Evolutionary conservation across 192 early-diverging fungal species (phyloP).

Genomic region (Coemansia sp.): DNA sequence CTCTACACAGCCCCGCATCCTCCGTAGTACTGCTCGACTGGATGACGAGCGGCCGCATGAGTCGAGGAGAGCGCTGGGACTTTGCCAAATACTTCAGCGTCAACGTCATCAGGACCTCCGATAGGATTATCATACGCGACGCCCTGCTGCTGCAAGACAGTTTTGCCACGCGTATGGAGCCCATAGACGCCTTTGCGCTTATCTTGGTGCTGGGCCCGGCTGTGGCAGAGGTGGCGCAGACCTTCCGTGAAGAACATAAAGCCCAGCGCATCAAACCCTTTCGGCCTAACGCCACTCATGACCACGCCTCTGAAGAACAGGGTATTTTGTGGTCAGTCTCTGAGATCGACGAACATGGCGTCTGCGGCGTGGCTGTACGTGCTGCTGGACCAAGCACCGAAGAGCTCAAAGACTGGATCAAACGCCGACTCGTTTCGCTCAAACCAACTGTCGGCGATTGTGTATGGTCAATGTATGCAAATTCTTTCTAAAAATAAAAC

Average conservation of each 20-base stretch:
- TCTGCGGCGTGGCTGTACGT: constrained; percentile 42
- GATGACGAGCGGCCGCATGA: constrained; percentile 77
- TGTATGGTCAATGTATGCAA: constrained; percentile 53
- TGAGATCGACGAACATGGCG: constrained; percentile 21
- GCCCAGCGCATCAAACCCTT: constrained; percentile 33
- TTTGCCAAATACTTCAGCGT: constrained; percentile 63
- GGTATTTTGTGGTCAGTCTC: constrained; percentile 51
- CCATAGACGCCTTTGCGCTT: constrained; percentile 42
- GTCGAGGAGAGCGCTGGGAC: constrained; percentile 73
- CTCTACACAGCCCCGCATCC: constrained; percentile 43
- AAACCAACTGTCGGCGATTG: constrained; percentile 33
- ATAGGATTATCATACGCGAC: constrained; percentile 27
- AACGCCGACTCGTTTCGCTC: constrained; percentile 12
- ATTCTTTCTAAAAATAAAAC: constrained; percentile 25
- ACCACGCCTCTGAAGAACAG: neutral
- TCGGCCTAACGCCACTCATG: neutral
- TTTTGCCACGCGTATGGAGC: constrained; percentile 3
- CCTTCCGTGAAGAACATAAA: constrained; percentile 30
- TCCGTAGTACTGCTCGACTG: constrained; percentile 80
- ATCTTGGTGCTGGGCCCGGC: constrained; percentile 38
- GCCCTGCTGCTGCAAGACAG: constrained; percentile 29
- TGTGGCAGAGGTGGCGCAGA: constrained; percentile 6
- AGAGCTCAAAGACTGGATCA: constrained; percentile 39
- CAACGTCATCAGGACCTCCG: constrained; percentile 32
- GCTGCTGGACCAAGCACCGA: constrained; percentile 35